phyloP scores from a whole-genome alignment of 23 red algal genomes.

The Gracilaria gracilis region DNA sequence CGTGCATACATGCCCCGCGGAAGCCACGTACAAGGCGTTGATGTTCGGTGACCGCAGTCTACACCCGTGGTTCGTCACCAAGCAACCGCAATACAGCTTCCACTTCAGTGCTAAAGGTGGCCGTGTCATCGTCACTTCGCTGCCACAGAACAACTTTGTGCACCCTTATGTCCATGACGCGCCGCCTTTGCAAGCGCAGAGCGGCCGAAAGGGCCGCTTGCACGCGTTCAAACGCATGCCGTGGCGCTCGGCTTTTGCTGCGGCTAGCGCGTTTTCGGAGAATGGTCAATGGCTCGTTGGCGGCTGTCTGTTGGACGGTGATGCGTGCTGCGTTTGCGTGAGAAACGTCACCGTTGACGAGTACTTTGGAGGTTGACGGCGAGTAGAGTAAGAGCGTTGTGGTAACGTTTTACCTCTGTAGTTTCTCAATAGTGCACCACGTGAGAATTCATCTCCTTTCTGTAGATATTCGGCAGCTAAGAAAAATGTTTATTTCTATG shows the following conservation, averaged over 20 bases:
- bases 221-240: constrained; percentile 47
- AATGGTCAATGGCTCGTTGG: constrained; percentile 35
- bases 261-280: constrained; percentile 46
- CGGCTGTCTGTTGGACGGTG: constrained; percentile 43
- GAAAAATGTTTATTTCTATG: no score
- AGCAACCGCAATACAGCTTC: constrained; percentile 56
- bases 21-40: constrained; percentile 70
- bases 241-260: constrained; percentile 51
- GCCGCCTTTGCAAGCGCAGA: no score
- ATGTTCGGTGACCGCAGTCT: constrained; percentile 13
- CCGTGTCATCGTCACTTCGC: constrained; percentile 34
- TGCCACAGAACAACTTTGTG: constrained; percentile 44
- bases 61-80: constrained; percentile 66
- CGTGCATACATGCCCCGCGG: constrained; percentile 49
- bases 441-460: no score
- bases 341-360: constrained; percentile 54
- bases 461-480: no score
- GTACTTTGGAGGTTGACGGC: constrained; percentile 1
- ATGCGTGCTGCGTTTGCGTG: constrained; percentile 51
- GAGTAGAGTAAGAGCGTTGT: not conserved
- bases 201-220: not conserved
- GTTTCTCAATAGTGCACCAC: not conserved
- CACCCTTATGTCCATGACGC: not conserved
- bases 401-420: not conserved
- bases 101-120: constrained; percentile 21